A percentile compares a stretch with the other conserved stretches of the same genome.
Conservation (phyloP, 2,329 filamentous ascomycete genomes). For the Neonectria ditissima region DNA sequence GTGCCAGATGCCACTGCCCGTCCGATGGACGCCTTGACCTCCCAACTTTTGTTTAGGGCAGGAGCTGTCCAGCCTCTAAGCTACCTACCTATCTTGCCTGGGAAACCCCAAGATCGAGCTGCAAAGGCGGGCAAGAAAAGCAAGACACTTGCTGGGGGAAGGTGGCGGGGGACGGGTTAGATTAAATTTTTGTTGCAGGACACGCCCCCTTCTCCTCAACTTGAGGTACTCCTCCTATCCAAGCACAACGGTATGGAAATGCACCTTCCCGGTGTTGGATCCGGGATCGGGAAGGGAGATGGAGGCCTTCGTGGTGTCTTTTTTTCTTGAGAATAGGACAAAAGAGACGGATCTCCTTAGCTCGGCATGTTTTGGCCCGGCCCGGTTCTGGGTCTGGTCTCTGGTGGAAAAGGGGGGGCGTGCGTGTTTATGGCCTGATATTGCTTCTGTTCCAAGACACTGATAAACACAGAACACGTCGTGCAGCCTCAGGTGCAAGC, state of each 20-base stretch:
- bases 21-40: not conserved
- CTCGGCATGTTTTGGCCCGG: not conserved
- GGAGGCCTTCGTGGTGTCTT: too few relatives aligned
- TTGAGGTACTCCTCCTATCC: not conserved
- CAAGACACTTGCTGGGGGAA: not conserved
- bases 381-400: not conserved
- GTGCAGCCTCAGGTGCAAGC: too few relatives aligned
- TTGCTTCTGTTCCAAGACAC: not conserved
- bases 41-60: not conserved
- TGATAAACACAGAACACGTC: not conserved
- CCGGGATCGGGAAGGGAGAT: not conserved
- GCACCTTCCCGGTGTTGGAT: not conserved
- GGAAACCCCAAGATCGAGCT: not conserved
- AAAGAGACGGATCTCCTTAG: not conserved
- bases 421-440: not conserved
- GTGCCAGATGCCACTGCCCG: constrained; percentile 1
- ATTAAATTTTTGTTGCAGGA: not conserved
- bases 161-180: not conserved
- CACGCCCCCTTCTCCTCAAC: too few relatives aligned
- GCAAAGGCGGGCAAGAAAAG: not conserved
- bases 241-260: not conserved
- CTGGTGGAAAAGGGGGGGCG: not conserved
- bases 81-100: not conserved
- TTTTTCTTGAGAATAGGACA: not conserved
- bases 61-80: not conserved